Base-by-base conservation (phyloP, 139 green algal species). In the Spirogloea muscicola region DNA sequence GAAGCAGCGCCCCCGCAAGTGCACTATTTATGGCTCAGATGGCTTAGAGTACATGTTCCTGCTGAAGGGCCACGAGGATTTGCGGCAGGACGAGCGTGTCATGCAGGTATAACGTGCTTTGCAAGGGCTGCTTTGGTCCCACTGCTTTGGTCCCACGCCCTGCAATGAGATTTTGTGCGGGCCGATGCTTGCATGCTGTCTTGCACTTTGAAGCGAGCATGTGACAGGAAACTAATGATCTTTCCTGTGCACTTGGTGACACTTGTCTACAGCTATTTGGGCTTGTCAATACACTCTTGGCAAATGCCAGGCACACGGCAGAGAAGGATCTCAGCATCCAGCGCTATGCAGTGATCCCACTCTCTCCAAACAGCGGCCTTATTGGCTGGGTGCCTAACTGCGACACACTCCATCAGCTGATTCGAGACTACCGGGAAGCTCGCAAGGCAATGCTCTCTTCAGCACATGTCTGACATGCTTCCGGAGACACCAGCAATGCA, bases 61-160 rank as follows among this genome's bases (percentile, higher is more conserved):
- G 79, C 89, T 99, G 60, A 99, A 99, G 86, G 93, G 93, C 1
- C 93, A 97, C 82, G 93, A 99, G 83, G 94, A 99, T 81, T 80
- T 99, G 75, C 85, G 94, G 0, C 94, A 98, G 86, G 94, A 98
- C 84, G 94, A 98, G 85, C 88, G 94, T 41, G 94, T 98, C 40
- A 99, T 99, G 94, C 93, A 98, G n/a, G n/a, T n/a, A n/a, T n/a
- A n/a, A n/a, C n/a, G n/a, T n/a, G n/a, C n/a, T n/a, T n/a, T n/a
- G n/a, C n/a, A n/a, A n/a, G n/a, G n/a, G n/a, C n/a, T n/a, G n/a
- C n/a, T n/a, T n/a, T n/a, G n/a, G n/a, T n/a, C n/a, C n/a, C n/a
- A n/a, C n/a, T n/a, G n/a, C n/a, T n/a, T n/a, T n/a, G n/a, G n/a
- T n/a, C n/a, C n/a, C n/a, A n/a, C n/a, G n/a, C n/a, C n/a, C n/a